Evolutionary conservation across 2,329 filamentous ascomycete species (phyloP).

Genomic region (Pseudogymnoascus sp.): DNA sequence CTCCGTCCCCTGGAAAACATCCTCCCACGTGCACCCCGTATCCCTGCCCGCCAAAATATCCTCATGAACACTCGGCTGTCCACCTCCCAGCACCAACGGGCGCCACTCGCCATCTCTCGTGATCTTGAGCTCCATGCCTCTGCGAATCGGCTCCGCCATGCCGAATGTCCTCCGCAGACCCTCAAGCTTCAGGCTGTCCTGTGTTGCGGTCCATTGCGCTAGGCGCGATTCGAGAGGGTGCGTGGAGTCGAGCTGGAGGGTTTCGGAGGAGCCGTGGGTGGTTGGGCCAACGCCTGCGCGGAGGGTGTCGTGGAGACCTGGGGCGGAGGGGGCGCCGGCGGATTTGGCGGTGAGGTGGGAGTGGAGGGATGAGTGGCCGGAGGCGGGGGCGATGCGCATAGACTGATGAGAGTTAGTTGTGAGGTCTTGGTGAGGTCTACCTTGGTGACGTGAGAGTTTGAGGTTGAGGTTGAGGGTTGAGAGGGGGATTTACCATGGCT

Average conservation of each 20-base stretch:
- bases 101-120: slow-evolving; percentile 72
- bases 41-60: slow-evolving; percentile 82
- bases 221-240: slow-evolving; percentile 93
- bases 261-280: slow-evolving; percentile 37
- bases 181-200: slow-evolving; percentile 83
- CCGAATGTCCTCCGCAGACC: slow-evolving; percentile 80
- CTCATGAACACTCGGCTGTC: slow-evolving; percentile 61
- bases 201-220: slow-evolving; percentile 80
- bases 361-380: slow-evolving; percentile 58
- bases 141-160: slow-evolving; percentile 82
- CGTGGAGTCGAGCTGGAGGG: slow-evolving; percentile 46
- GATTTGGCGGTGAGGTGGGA: slow-evolving; percentile 51
- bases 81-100: slow-evolving; percentile 59
- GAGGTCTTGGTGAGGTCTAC: slow-evolving; percentile 3
- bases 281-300: slow-evolving; percentile 71
- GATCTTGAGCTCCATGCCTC: slow-evolving; percentile 93
- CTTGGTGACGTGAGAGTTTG: slow-evolving; percentile 1
- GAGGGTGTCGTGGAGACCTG: slow-evolving; percentile 88
- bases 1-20: slow-evolving; percentile 79
- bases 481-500: slow-evolving; percentile 42
- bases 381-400: slow-evolving; percentile 78
- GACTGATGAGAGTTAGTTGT: slow-evolving; percentile 46
- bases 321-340: slow-evolving; percentile 77
- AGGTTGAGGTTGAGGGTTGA: neutral
- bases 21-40: slow-evolving; percentile 78